A percentile compares a stretch with the other conserved stretches of the same genome.
phyloP scores from a whole-genome alignment of 179 eudicot genomes.

The Spinacia oleracea region DNA sequence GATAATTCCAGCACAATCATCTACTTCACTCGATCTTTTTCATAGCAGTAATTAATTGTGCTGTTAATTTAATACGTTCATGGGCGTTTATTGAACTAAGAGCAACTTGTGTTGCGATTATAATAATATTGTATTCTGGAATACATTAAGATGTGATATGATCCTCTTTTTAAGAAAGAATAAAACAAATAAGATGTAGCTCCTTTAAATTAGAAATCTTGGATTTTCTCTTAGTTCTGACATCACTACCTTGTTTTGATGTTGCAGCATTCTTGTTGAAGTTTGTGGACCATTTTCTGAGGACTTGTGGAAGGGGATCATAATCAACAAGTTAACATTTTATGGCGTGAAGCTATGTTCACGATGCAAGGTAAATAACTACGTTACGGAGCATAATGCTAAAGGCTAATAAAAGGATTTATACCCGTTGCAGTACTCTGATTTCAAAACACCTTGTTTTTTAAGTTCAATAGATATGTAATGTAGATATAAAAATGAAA shows the following conservation, averaged over 20 bases:
- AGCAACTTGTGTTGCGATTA: background rate
- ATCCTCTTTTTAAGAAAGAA: background rate
- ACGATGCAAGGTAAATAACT: conserved; percentile 80
- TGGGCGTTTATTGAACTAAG: too few relatives aligned
- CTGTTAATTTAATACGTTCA: background rate
- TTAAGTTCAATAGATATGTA: background rate
- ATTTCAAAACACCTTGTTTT: background rate
- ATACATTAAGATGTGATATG: background rate
- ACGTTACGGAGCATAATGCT: background rate
- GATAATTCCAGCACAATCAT: background rate
- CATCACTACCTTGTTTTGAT: background rate
- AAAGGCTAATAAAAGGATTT: background rate
- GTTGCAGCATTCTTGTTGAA: conserved; percentile 71
- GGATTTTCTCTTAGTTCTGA: background rate
- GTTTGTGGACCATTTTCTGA: conserved; percentile 82
- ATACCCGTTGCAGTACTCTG: background rate
- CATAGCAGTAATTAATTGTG: background rate
- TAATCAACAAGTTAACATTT: conserved; percentile 56
- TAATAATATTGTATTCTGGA: background rate
- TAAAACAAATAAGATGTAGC: background rate
- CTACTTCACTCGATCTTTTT: background rate
- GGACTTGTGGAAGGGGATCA: conserved; percentile 86
- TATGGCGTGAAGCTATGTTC: conserved; percentile 76
- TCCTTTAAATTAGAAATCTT: background rate
- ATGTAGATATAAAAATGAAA: background rate